phyloP scores from a whole-genome alignment of 352 stramenopile genomes.

The Albugo laibachii region DNA sequence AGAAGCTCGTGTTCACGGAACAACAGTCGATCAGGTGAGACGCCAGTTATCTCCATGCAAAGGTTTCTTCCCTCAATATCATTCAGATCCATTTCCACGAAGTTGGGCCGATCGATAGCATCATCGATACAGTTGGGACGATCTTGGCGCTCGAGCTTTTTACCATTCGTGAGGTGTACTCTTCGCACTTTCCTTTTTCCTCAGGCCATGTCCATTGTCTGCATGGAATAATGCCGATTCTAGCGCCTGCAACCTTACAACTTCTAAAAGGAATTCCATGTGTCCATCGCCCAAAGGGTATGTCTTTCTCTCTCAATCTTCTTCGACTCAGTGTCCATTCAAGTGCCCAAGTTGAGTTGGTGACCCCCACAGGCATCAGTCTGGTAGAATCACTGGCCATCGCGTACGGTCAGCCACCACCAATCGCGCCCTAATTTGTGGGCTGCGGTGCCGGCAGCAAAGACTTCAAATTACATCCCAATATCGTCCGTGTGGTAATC shows the following conservation, averaged over 20 bases:
- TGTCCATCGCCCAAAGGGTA: conserved; percentile 78
- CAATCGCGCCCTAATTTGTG: conserved; percentile 55
- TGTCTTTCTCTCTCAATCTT: not conserved
- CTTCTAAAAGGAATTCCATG: conserved; percentile 87
- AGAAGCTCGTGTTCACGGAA: conserved; percentile 88
- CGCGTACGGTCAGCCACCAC: conserved; percentile 48
- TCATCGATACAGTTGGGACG: conserved; percentile 91
- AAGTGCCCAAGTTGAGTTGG: conserved; percentile 80
- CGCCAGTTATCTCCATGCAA: not conserved
- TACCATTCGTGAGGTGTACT: conserved; percentile 75
- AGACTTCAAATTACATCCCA: conserved; percentile 75
- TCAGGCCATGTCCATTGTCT: conserved; percentile 88
- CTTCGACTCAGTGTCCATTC: not conserved
- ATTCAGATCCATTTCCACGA: conserved; percentile 92
- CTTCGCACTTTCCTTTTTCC: conserved; percentile 69
- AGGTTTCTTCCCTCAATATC: not conserved
- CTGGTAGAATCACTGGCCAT: conserved; percentile 79
- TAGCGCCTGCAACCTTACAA: conserved; percentile 85
- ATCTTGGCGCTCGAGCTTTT: conserved; percentile 87
- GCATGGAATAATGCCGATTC: conserved; percentile 91
- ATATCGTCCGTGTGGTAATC: conserved; percentile 80
- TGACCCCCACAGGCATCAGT: conserved; percentile 91
- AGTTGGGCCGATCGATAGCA: conserved; percentile 93
- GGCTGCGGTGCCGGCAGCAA: conserved; percentile 75
- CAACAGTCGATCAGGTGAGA: conserved; percentile 45